Conservation (phyloP, 1,139 yeast genomes). For the Wickerhamomyces sp. region DNA sequence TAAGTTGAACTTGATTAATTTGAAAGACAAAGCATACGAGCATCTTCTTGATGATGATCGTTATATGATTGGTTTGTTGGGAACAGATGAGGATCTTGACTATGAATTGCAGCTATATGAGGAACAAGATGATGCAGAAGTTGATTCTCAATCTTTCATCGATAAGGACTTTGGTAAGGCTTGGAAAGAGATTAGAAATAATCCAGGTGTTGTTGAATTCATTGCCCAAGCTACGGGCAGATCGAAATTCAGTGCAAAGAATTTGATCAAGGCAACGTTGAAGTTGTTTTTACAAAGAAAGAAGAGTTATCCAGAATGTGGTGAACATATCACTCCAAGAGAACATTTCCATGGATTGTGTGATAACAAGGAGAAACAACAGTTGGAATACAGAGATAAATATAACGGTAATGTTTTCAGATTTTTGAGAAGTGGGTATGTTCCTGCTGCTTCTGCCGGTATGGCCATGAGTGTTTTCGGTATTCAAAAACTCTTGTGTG, state of each 20-base stretch:
- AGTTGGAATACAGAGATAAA: background rate
- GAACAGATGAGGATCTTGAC: slow-evolving; percentile 9
- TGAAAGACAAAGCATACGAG: too few relatives aligned
- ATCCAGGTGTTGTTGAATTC: background rate
- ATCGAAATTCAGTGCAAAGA: background rate
- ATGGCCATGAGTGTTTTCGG: background rate
- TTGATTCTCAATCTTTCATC: background rate
- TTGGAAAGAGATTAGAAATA: background rate
- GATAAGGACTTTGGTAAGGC: background rate
- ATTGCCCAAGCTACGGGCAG: background rate
- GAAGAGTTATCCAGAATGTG: background rate
- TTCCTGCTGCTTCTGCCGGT: background rate
- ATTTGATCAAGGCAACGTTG: background rate
- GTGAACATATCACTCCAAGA: background rate
- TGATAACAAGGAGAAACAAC: background rate
- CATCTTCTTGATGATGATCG: background rate
- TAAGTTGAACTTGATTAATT: too few relatives aligned
- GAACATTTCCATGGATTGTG: slow-evolving; percentile 1
- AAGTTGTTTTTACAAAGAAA: background rate
- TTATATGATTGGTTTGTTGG: background rate
- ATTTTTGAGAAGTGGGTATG: background rate
- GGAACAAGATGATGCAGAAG: background rate
- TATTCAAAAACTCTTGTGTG: background rate
- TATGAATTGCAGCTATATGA: background rate
- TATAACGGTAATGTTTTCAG: background rate